Conservation (phyloP, 2,329 filamentous ascomycete genomes). For the Diaporthe sp. region DNA sequence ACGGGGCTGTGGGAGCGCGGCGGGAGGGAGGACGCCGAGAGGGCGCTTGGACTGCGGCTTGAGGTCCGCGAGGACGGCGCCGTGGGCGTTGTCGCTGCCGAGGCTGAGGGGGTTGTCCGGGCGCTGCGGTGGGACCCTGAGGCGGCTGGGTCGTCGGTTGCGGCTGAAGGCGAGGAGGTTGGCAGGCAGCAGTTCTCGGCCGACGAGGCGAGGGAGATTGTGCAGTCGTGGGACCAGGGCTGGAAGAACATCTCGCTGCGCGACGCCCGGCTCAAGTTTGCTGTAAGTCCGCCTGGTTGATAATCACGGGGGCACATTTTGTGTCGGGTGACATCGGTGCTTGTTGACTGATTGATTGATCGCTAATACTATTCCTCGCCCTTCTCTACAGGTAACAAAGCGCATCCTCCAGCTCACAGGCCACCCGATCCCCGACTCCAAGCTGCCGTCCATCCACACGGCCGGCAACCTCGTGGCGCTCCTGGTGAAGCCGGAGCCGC, state of each 20-base stretch:
- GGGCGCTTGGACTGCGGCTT: conserved; percentile 50
- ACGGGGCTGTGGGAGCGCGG: conserved; percentile 44
- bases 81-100: conserved; percentile 49
- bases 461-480: conserved; percentile 65
- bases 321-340: neutral
- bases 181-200: conserved; percentile 40
- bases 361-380: conserved; percentile 32
- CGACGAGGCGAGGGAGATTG: conserved; percentile 54
- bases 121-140: conserved; percentile 38
- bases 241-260: conserved; percentile 70
- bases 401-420: conserved; percentile 85
- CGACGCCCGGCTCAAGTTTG: conserved; percentile 75
- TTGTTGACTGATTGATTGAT: neutral
- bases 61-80: conserved; percentile 51
- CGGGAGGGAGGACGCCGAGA: conserved; percentile 46
- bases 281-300: conserved; percentile 60
- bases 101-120: conserved; percentile 44
- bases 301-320: neutral
- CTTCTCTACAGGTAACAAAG: conserved; percentile 78
- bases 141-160: neutral
- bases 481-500: conserved; percentile 64
- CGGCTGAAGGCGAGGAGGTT: conserved; percentile 35
- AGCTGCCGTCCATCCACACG: conserved; percentile 66
- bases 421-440: conserved; percentile 76
- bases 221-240: conserved; percentile 59